These are phyloP conservation scores for Monilinia fructigena DNA, from an alignment of 2,329 filamentous ascomycete species.

Conservation along the genomic window DNA sequence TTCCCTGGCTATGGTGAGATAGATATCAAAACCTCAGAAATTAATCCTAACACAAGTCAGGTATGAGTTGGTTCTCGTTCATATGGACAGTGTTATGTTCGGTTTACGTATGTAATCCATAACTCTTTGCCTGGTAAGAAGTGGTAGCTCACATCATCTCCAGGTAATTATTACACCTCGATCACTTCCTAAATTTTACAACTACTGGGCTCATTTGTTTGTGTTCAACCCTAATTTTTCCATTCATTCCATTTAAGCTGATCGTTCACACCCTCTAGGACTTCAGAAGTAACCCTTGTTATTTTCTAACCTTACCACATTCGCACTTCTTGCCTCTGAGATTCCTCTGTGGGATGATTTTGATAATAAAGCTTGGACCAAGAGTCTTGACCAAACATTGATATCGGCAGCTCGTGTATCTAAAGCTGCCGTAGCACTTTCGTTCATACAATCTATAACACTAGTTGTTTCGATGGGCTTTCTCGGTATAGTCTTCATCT, in stretches of 20 bases:
- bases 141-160: background rate
- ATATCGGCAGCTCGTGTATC: background rate
- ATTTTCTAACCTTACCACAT: slow-evolving; percentile 11
- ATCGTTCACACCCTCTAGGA: background rate
- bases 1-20: slow-evolving; percentile 10
- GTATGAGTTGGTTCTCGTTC: slow-evolving; percentile 11
- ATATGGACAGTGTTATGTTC: background rate
- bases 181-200: background rate
- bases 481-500: background rate
- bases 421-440: background rate
- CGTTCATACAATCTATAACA: background rate
- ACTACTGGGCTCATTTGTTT: slow-evolving; percentile 7
- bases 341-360: background rate
- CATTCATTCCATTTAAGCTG: too few species aligned
- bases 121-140: too few species aligned
- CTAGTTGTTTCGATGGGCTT: background rate
- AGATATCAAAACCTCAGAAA: background rate
- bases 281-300: background rate
- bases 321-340: background rate
- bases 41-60: background rate
- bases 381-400: background rate
- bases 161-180: background rate
- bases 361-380: background rate
- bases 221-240: background rate
- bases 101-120: background rate